Conservation (phyloP, 2,329 filamentous ascomycete genomes). For the Fonsecaea pugnacius region DNA sequence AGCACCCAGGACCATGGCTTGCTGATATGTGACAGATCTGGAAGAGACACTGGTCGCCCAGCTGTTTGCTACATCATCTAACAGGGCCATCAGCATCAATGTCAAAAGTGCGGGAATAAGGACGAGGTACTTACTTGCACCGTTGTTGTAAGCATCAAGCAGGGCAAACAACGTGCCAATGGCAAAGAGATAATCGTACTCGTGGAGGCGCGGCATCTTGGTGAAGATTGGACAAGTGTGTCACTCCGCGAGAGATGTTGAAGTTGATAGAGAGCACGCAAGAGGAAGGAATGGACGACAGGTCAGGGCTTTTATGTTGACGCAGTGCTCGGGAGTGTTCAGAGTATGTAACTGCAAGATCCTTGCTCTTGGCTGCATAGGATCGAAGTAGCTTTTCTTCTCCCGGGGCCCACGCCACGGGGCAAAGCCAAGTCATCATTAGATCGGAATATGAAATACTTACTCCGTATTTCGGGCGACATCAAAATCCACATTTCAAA, state of each 20-base stretch:
- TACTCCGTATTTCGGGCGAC: neutral
- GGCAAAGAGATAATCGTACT: slow-evolving; percentile 74
- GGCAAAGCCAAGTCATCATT: slow-evolving; percentile 1
- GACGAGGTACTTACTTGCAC: slow-evolving; percentile 65
- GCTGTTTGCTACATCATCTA: slow-evolving; percentile 81
- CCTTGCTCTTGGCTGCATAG: slow-evolving; percentile 5
- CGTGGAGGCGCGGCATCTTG: slow-evolving; percentile 23
- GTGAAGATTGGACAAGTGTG: neutral
- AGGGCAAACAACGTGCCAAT: slow-evolving; percentile 77
- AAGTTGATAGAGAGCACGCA: neutral
- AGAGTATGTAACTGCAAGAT: neutral
- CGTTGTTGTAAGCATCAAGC: slow-evolving; percentile 78
- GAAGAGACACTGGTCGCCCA: slow-evolving; percentile 83
- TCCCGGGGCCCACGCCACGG: neutral
- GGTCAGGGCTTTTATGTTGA: slow-evolving; percentile 13
- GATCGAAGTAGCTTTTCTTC: neutral
- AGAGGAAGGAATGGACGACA: neutral
- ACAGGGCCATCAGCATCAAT: slow-evolving; percentile 5
- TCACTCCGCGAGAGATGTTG: neutral
- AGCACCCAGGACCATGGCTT: slow-evolving; percentile 69
- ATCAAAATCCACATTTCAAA: neutral
- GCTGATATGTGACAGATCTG: slow-evolving; percentile 71
- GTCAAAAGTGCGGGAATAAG: neutral
- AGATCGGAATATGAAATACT: neutral
- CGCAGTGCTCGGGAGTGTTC: neutral